Evolutionary conservation across 1,284 basidiomycete species (phyloP).

Genomic region (Paramarasmius palmivorus): DNA sequence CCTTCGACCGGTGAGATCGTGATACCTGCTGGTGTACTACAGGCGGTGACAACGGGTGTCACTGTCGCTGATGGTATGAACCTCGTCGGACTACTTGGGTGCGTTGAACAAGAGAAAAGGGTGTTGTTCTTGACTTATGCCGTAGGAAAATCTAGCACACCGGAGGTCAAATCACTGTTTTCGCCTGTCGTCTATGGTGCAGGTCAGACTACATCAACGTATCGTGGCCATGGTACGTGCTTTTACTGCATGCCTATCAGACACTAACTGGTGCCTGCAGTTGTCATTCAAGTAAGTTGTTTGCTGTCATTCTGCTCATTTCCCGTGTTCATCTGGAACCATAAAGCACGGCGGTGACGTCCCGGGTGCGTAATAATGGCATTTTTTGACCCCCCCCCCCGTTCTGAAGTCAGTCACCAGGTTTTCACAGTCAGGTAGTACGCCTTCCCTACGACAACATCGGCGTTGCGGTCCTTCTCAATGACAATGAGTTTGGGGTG

Average conservation of each 20-base stretch:
- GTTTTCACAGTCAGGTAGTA: constrained; percentile 21
- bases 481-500: background rate
- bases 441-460: constrained; percentile 22
- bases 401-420: constrained; percentile 9
- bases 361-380: constrained; percentile 16
- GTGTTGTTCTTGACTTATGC: constrained; percentile 1
- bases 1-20: constrained; percentile 20
- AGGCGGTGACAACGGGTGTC: constrained; percentile 23
- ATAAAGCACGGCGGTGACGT: constrained; percentile 20
- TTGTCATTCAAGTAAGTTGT: constrained; percentile 7
- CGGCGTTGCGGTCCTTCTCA: constrained; percentile 17
- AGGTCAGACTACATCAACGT: constrained; percentile 20
- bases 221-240: constrained; percentile 23
- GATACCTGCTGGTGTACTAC: constrained; percentile 21
- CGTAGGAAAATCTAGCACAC: constrained; percentile 1
- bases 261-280: background rate
- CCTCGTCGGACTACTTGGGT: background rate
- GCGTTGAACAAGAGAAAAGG: no score
- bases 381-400: no score
- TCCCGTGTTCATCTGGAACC: background rate
- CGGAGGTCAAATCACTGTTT: constrained; percentile 12
- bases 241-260: background rate
- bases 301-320: background rate
- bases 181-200: constrained; percentile 24
- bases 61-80: constrained; percentile 14